Evolutionary conservation across 2,329 filamentous ascomycete species (phyloP), one percentile per base, ranked within the genome.

Genomic region (Epichloe amarillans): DNA sequence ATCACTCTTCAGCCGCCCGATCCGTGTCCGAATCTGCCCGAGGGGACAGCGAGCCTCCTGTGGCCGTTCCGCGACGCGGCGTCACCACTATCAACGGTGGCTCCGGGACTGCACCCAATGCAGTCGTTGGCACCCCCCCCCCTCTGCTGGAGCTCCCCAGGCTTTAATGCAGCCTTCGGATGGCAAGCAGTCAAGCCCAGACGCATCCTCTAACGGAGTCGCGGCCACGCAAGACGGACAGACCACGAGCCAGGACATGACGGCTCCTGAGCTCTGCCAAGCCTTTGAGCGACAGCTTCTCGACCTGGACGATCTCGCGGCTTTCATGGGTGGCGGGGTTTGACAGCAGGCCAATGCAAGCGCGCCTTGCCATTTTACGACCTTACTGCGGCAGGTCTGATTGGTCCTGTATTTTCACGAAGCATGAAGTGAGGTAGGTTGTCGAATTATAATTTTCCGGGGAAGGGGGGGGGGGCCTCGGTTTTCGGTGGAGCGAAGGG

Each of bases 281-380:
- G 77, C 77, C 0, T 81, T 81, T 57, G 78, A 81, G 65, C 69
- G 76, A 35, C 77, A 81, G 62, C 69, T 81, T 1, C 66, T 81
- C 11, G 77, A 81, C 60, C 67, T 81, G 6, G 77, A 81, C 54
- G 77, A 81, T 57, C 70, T 81, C 11, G 77, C 77, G 35, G 77
- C 77, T 3, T 80, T 81, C 50, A 81, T 81, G 77, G 77, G 77
- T 19, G 77, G 77, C 19, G 77, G 77, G 53, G 77, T 81, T 54
- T 81, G 45, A 53, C 44, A 36, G 33, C n/a, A 15, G 15, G 26
- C n/a, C 14, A 30, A 43, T n/a, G 33, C 33, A 30, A 30, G 26
- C 26, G 10, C 8, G 26, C 26, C 26, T 4, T 30, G 26, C 3
- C 26, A 11, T 30, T 30, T 4, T 10, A 2, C 8, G 26, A 30